These are phyloP conservation scores for Naegleria lovaniensis DNA, from an alignment of 208 protist genomes.

Conservation along the genomic window DNA sequence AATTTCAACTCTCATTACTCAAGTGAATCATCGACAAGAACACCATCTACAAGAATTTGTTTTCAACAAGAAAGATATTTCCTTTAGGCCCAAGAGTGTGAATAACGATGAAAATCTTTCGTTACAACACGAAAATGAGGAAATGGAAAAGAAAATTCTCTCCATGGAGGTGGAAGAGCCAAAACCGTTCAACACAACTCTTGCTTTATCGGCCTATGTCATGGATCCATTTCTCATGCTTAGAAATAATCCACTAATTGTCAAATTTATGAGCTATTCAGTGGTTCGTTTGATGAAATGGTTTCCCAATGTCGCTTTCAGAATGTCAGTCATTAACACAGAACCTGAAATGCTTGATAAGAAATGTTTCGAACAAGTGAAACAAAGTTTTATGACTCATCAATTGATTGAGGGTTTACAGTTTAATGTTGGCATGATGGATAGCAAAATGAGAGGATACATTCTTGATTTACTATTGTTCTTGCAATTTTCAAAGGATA, in stretches of 20 bases:
- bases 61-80: too few species aligned
- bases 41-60: too few species aligned
- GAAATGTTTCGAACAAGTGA: background rate
- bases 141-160: background rate
- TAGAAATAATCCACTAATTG: background rate
- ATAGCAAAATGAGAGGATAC: background rate
- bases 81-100: background rate
- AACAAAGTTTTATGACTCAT: background rate
- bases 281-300: background rate
- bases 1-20: background rate
- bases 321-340: background rate
- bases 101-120: background rate
- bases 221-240: background rate
- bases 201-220: background rate
- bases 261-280: background rate
- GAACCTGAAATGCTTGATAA: background rate
- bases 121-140: background rate
- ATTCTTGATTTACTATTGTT: background rate
- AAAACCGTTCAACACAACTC: background rate
- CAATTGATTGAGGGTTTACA: background rate
- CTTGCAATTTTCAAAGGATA: background rate
- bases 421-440: background rate
- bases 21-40: background rate
- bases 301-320: background rate
- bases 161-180: background rate